Evolutionary conservation across 1,284 basidiomycete genomes (phyloP).

Genomic region (Apiotrichum mycotoxinovorans): DNA sequence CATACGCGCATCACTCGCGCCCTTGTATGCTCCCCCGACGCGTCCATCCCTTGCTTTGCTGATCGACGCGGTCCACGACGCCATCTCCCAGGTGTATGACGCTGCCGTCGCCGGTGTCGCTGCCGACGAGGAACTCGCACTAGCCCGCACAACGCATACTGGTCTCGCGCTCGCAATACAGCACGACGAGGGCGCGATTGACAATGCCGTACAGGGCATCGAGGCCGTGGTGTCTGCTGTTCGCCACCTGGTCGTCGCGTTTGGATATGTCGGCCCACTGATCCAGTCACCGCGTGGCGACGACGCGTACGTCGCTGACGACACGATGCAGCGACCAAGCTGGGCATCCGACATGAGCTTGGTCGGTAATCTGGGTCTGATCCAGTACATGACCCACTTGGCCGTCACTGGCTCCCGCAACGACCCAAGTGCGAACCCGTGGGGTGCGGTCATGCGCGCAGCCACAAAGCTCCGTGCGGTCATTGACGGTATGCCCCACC

Average conservation of each 20-base stretch:
- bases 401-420: slow-evolving; percentile 26
- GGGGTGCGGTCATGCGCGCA: slow-evolving; percentile 39
- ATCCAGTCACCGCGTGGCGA: slow-evolving; percentile 19
- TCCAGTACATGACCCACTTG: slow-evolving; percentile 33
- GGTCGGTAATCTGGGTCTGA: slow-evolving; percentile 36
- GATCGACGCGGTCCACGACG: slow-evolving; percentile 33
- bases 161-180: slow-evolving; percentile 27
- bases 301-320: slow-evolving; percentile 17
- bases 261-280: slow-evolving; percentile 45
- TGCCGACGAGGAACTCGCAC: slow-evolving; percentile 40
- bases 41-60: slow-evolving; percentile 26
- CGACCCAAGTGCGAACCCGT: slow-evolving; percentile 24
- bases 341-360: slow-evolving; percentile 41
- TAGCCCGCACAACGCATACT: slow-evolving; percentile 28
- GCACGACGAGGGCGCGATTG: slow-evolving; percentile 35
- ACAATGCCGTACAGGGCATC: slow-evolving; percentile 22
- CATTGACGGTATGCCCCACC: slow-evolving; percentile 27
- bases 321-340: slow-evolving; percentile 30
- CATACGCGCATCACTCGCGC: slow-evolving; percentile 21
- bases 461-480: slow-evolving; percentile 37
- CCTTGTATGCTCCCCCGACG: slow-evolving; percentile 7
- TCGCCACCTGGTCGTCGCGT: slow-evolving; percentile 34
- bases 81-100: slow-evolving; percentile 39
- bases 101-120: slow-evolving; percentile 39
- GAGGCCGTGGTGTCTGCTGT: slow-evolving; percentile 26